A percentile compares a stretch with the other conserved stretches of the same genome.
Conservation (phyloP, 2,329 filamentous ascomycete species). For the Stachybotrys chartarum region DNA sequence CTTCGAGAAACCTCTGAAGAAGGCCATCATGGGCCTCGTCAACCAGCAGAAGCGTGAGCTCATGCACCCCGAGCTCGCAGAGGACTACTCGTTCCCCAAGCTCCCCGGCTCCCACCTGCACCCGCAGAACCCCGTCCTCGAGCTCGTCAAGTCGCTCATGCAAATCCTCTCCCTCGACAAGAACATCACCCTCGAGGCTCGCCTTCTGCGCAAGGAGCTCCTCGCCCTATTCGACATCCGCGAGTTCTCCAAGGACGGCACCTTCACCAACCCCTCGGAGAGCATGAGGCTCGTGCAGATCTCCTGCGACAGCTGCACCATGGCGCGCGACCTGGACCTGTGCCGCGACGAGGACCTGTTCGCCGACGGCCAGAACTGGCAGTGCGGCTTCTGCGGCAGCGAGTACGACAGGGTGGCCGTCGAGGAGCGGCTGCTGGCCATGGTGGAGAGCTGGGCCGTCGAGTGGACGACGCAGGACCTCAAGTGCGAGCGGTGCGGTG, state of each 20-base stretch:
- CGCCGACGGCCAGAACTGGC: constrained; percentile 50
- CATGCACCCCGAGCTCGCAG: constrained; percentile 78
- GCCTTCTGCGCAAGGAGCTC: constrained; percentile 81
- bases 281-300: constrained; percentile 67
- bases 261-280: constrained; percentile 78
- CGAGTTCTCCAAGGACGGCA: constrained; percentile 84
- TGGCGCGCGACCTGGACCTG: constrained; percentile 81
- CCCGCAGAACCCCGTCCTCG: constrained; percentile 64
- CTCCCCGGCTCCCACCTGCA: constrained; percentile 63
- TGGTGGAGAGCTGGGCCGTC: constrained; percentile 67
- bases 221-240: constrained; percentile 87
- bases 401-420: constrained; percentile 73
- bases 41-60: constrained; percentile 82
- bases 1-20: constrained; percentile 86
- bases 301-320: constrained; percentile 84
- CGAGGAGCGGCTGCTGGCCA: constrained; percentile 73
- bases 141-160: constrained; percentile 88
- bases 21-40: constrained; percentile 76
- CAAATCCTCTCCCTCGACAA: constrained; percentile 89
- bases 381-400: constrained; percentile 67
- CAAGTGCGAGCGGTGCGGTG: constrained; percentile 65
- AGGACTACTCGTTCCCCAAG: constrained; percentile 78
- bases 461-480: constrained; percentile 88
- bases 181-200: constrained; percentile 80
- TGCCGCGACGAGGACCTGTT: constrained; percentile 83